A percentile compares a stretch with the other conserved stretches of the same genome.
These are phyloP conservation scores for Wickerhamiella bombiphila DNA, from an alignment of 805 yeast species.

Conservation along the genomic window DNA sequence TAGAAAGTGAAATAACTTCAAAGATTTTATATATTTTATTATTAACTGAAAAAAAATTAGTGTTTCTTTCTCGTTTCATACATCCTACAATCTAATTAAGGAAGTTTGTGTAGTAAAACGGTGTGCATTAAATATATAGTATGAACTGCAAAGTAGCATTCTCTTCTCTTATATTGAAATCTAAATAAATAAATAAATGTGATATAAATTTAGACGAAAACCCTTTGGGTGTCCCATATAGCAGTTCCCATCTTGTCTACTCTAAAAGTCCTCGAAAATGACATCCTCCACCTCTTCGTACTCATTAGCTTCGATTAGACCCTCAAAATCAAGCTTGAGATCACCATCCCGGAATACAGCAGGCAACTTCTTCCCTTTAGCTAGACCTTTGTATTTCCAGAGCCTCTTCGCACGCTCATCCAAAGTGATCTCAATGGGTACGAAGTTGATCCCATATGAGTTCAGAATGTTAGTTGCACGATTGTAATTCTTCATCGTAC, in stretches of 20 bases:
- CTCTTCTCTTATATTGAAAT: too few species aligned
- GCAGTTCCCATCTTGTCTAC: too few species aligned
- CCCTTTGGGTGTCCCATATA: too few species aligned
- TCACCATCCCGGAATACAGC: conserved; percentile 71
- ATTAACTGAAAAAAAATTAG: too few species aligned
- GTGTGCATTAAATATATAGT: too few species aligned
- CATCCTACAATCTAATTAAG: too few species aligned
- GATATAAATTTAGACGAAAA: too few species aligned
- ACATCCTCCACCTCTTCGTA: conserved; percentile 19
- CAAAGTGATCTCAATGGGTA: conserved; percentile 65
- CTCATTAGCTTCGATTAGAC: conserved; percentile 72
- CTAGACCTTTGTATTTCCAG: conserved; percentile 54
- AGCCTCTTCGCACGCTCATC: conserved; percentile 67
- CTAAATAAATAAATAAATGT: background rate
- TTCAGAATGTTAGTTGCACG: conserved; percentile 54
- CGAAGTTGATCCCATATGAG: conserved; percentile 54
- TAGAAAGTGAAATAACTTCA: background rate
- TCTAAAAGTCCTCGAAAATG: conserved; percentile 17
- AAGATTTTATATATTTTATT: background rate
- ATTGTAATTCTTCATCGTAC: conserved; percentile 59
- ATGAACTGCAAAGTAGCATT: too few species aligned
- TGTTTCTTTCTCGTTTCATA: too few species aligned
- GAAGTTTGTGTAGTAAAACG: too few species aligned
- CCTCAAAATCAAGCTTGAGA: conserved; percentile 74
- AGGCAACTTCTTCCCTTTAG: conserved; percentile 52